Evolutionary conservation across 495 filamentous ascomycete genomes (phyloP), one percentile per base, ranked within the genome.

Genomic region (Annulohypoxylon stygium): DNA sequence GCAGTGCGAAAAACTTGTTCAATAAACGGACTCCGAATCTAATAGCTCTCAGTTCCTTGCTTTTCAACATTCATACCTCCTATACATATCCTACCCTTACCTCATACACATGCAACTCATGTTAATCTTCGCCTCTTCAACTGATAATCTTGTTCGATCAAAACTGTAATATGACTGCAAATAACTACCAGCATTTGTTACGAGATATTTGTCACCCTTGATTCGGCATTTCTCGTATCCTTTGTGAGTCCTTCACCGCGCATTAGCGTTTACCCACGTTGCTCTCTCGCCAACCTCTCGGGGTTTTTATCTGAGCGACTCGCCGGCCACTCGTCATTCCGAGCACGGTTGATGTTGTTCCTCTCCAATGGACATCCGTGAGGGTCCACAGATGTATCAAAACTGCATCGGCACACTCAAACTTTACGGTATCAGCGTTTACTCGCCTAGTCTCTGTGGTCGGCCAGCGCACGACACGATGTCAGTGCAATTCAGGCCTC

Each of bases 321-420:
- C 30, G 50, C 12, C 18, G 33, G 67, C 66, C 61, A 50, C 30
- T 66, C 30, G 30, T 33, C 23, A 69, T 61, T 55, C 48, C 53
- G 65, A 65, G 54, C 39, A 47, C 47, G 55, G 11, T 45, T 43
- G 34, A 60, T 50, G 7, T 26, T 25, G 10, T 61, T 65, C 61
- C 66, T 69, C 66, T 66, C 71, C 67, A 74, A 63, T 74, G 71
- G 71, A 74, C 62, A 47, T 74, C 71, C 71, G 71, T 34, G 11
- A 68, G 18, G 47, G 26, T 23, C 51, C 12, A 34, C 55, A 20
- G 26, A 45, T 34, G 34, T 51, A 61, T 65, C 58, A 59, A 7
- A 63, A 48, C 20, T 45, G 34, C 45, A 58, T 58, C 5, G 57
- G 37, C 41, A 65, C 45, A 12, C 71, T 67, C 58, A 63, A 67